Evolutionary conservation across 352 stramenopile genomes (phyloP).

Genomic region (Globisporangium iwayamae): DNA sequence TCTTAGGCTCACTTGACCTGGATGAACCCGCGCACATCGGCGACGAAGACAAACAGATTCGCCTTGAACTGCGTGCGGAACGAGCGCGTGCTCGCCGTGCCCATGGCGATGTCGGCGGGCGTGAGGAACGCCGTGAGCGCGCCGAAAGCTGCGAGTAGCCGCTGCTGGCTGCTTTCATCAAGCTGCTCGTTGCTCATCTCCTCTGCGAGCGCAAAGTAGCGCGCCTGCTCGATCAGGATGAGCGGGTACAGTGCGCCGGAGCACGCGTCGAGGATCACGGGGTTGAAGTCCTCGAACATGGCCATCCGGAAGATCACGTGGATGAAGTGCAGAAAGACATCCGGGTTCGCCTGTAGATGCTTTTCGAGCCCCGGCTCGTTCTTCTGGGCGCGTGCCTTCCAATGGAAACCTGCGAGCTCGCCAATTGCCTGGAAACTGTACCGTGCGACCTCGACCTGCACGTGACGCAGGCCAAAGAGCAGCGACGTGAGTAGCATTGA

Average conservation of each 20-base stretch:
- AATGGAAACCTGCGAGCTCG: conserved; percentile 69
- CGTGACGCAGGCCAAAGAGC: conserved; percentile 70
- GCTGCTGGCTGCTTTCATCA: conserved; percentile 42
- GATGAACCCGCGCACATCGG: conserved; percentile 77
- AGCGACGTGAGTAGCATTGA: conserved; percentile 73
- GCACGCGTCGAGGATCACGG: conserved; percentile 65
- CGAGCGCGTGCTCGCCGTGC: conserved; percentile 58
- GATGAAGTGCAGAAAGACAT: conserved; percentile 72
- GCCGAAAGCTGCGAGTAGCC: conserved; percentile 55
- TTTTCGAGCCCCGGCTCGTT: conserved; percentile 41
- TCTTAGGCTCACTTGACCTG: conserved; percentile 52
- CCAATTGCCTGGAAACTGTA: conserved; percentile 83
- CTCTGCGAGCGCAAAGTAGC: conserved; percentile 65
- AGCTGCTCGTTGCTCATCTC: conserved; percentile 60
- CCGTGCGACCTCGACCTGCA: conserved; percentile 66
- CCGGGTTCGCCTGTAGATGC: conserved; percentile 44
- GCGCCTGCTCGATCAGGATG: conserved; percentile 69
- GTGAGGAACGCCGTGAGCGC: conserved; percentile 67
- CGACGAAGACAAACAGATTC: conserved; percentile 79
- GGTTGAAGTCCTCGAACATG: conserved; percentile 81
- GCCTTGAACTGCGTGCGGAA: conserved; percentile 75
- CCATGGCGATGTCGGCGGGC: conserved; percentile 56
- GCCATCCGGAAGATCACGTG: conserved; percentile 75
- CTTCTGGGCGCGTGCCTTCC: conserved; percentile 50
- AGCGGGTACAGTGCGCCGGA: conserved; percentile 72